Conservation (phyloP, 2,329 filamentous ascomycete species). For the Grosmannia clavigera region DNA sequence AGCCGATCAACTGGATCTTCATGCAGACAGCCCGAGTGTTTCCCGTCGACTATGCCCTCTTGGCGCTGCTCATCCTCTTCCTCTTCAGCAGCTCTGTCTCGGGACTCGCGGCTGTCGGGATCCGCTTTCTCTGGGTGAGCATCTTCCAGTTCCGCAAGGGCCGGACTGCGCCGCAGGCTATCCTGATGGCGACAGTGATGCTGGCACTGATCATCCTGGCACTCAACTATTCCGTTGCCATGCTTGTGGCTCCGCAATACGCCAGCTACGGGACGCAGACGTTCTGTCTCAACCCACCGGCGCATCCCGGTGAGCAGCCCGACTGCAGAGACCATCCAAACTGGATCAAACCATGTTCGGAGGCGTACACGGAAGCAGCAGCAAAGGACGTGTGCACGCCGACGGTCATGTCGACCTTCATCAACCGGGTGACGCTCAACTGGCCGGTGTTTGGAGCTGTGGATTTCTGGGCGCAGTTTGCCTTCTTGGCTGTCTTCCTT, state of each 20-base stretch:
- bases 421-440: slow-evolving; percentile 84
- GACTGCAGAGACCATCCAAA: slow-evolving; percentile 62
- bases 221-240: slow-evolving; percentile 84
- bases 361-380: slow-evolving; percentile 56
- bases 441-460: slow-evolving; percentile 90
- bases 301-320: slow-evolving; percentile 50
- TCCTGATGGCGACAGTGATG: slow-evolving; percentile 83
- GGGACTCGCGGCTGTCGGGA: slow-evolving; percentile 76
- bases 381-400: slow-evolving; percentile 79
- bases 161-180: slow-evolving; percentile 79
- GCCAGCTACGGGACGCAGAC: slow-evolving; percentile 89
- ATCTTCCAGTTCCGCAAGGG: slow-evolving; percentile 87
- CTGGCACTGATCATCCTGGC: slow-evolving; percentile 80
- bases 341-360: slow-evolving; percentile 71
- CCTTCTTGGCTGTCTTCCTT: slow-evolving; percentile 73
- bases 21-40: slow-evolving; percentile 72
- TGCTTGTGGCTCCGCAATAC: slow-evolving; percentile 93
- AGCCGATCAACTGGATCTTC: slow-evolving; percentile 85
- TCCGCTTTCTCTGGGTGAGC: slow-evolving; percentile 90
- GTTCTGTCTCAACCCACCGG: slow-evolving; percentile 66
- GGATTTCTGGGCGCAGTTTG: slow-evolving; percentile 95
- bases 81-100: slow-evolving; percentile 83
- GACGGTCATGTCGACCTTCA: slow-evolving; percentile 78
- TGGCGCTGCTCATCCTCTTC: slow-evolving; percentile 71
- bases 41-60: slow-evolving; percentile 83